A percentile compares a stretch with the other conserved stretches of the same genome.
Conservation (phyloP, 176 grass and related monocot species). For the Ensete ventricosum region DNA sequence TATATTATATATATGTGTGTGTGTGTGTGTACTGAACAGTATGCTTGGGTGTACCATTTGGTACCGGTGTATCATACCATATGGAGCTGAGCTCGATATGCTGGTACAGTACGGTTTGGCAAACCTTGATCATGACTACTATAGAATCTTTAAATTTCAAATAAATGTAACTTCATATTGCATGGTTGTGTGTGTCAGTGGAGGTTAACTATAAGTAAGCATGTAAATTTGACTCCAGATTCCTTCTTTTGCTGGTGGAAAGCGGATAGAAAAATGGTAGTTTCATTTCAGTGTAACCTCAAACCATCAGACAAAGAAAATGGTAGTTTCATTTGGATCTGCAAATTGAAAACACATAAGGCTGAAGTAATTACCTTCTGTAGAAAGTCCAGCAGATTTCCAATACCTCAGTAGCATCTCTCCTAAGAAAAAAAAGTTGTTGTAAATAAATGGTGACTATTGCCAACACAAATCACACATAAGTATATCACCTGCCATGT, state of each 20-base stretch:
- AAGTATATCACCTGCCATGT: slow-evolving; percentile 63
- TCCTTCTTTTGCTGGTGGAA: neutral
- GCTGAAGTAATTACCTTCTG: slow-evolving; percentile 42
- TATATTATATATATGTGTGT: no score
- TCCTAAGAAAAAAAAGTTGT: slow-evolving; percentile 28
- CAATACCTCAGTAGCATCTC: slow-evolving; percentile 70
- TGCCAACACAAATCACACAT: neutral
- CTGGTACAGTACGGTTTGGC: no score
- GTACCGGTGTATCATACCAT: no score
- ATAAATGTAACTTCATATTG: neutral
- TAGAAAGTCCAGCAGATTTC: slow-evolving; percentile 52
- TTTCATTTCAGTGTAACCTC: neutral
- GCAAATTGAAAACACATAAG: neutral
- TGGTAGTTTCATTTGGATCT: neutral
- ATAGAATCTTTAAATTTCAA: no score
- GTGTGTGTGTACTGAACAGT: no score
- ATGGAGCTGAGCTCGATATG: no score
- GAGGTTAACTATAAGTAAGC: neutral
- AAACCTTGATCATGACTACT: no score
- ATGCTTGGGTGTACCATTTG: no score
- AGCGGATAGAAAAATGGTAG: neutral
- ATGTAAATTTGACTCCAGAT: neutral
- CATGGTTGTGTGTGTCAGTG: neutral
- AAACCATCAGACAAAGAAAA: neutral
- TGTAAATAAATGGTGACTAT: neutral